phyloP scores from a whole-genome alignment of 2,329 filamentous ascomycete species.

The Monosporascus sp. region DNA sequence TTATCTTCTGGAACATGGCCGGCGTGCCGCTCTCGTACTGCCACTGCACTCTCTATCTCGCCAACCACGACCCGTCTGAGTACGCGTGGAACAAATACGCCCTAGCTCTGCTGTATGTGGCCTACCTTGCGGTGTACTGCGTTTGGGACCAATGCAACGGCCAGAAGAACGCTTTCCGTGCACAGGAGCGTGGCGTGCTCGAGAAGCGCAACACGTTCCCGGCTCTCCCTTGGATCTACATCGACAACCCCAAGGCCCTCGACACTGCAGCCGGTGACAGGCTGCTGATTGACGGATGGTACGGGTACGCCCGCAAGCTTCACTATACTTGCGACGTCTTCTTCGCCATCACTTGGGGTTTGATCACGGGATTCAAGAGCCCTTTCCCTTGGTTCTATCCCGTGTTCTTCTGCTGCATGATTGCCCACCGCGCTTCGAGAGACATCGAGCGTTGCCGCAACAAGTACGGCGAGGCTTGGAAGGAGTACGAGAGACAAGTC shows the following conservation, averaged over 20 bases:
- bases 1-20: conserved; percentile 95
- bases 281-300: conserved; percentile 83
- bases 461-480: conserved; percentile 80
- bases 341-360: conserved; percentile 46
- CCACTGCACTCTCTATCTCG: conserved; percentile 86
- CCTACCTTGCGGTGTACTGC: conserved; percentile 83
- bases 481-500: conserved; percentile 72
- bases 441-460: conserved; percentile 70
- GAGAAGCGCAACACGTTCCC: conserved; percentile 76
- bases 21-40: conserved; percentile 89
- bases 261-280: conserved; percentile 66
- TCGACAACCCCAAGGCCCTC: conserved; percentile 77
- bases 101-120: conserved; percentile 57
- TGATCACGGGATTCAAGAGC: conserved; percentile 50
- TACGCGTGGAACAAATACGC: conserved; percentile 72
- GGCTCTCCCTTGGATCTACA: conserved; percentile 80
- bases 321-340: conserved; percentile 45
- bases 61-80: conserved; percentile 70
- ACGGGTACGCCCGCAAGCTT: conserved; percentile 63
- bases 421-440: conserved; percentile 67
- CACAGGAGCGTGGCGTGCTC: conserved; percentile 67
- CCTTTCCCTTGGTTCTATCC: conserved; percentile 90
- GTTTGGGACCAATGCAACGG: conserved; percentile 89
- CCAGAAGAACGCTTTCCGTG: conserved; percentile 90
- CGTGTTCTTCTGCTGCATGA: conserved; percentile 74